phyloP scores from a whole-genome alignment of 2,329 filamentous ascomycete genomes.

The Neobulgaria alba region DNA sequence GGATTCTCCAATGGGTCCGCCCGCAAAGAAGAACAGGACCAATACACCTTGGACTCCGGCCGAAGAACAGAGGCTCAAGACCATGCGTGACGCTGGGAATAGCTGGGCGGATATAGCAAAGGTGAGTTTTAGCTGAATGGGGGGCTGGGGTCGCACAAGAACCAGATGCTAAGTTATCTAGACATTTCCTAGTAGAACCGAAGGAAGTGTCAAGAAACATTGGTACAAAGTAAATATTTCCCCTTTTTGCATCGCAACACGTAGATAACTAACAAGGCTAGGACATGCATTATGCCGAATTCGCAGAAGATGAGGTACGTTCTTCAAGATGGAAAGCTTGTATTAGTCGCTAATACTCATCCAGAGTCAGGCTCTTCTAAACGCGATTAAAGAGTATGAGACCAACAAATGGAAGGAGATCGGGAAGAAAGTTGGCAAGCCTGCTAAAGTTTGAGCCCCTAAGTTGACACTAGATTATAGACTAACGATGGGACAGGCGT shows the following conservation, averaged over 20 bases:
- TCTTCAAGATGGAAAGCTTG: conserved; percentile 1
- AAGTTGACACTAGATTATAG: conserved; percentile 2
- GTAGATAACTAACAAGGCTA: conserved; percentile 30
- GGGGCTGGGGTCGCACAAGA: conserved; percentile 7
- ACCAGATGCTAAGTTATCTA: conserved; percentile 32
- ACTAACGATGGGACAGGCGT: conserved; percentile 46
- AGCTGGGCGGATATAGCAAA: conserved; percentile 99
- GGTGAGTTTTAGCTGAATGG: conserved; percentile 41
- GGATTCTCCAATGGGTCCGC: conserved; percentile 35
- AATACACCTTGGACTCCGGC: conserved; percentile 97
- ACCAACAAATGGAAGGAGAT: conserved; percentile 98
- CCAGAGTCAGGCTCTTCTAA: conserved; percentile 55
- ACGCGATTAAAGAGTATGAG: conserved; percentile 97
- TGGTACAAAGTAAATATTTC: conserved; percentile 77
- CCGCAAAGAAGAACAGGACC: conserved; percentile 87
- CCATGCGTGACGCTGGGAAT: conserved; percentile 85
- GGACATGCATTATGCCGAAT: conserved; percentile 99
- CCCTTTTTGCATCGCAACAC: neutral
- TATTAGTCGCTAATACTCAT: conserved; percentile 22
- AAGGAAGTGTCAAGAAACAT: conserved; percentile 98
- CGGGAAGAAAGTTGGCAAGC: conserved; percentile 93
- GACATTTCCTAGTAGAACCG: conserved; percentile 88
- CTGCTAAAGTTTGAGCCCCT: conserved; percentile 63
- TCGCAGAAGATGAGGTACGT: conserved; percentile 87
- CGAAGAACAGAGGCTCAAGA: conserved; percentile 86